These are phyloP conservation scores for Microdochium nivale DNA, from an alignment of 2,329 filamentous ascomycete species.

Conservation along the genomic window DNA sequence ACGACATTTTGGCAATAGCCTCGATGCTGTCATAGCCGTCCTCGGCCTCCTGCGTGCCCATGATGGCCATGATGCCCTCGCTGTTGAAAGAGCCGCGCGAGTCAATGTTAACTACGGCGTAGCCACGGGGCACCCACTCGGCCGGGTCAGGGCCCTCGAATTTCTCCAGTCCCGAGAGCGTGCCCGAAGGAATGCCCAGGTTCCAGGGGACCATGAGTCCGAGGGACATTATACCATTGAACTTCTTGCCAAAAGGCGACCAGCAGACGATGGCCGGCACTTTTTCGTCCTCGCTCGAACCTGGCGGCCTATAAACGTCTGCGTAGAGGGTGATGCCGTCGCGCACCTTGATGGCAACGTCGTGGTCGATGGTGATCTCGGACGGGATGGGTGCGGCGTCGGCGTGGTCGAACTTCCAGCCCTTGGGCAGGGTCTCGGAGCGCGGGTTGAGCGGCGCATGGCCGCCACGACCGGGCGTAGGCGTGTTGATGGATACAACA, in stretches of 20 bases:
- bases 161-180: slow-evolving; percentile 7
- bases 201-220: slow-evolving; percentile 8
- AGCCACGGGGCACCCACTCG: slow-evolving; percentile 12
- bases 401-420: slow-evolving; percentile 3
- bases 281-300: not conserved
- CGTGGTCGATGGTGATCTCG: slow-evolving; percentile 7
- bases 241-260: slow-evolving; percentile 15
- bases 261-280: slow-evolving; percentile 12
- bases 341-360: slow-evolving; percentile 10
- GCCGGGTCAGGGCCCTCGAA: slow-evolving; percentile 15
- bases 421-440: slow-evolving; percentile 2
- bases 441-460: slow-evolving; percentile 4
- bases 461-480: slow-evolving; percentile 3
- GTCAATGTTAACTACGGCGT: slow-evolving; percentile 16
- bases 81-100: slow-evolving; percentile 10
- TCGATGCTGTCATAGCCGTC: slow-evolving; percentile 18
- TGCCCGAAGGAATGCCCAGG: slow-evolving; percentile 6
- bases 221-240: slow-evolving; percentile 8
- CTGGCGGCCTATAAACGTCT: slow-evolving; percentile 13
- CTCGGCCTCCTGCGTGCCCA: slow-evolving; percentile 12
- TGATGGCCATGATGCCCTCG: slow-evolving; percentile 10
- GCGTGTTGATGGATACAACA: slow-evolving; percentile 3
- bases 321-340: slow-evolving; percentile 11
- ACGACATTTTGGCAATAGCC: slow-evolving; percentile 9
- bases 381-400: not conserved